Percentiles rank a stretch among this genome's conserved stretches.
These are phyloP conservation scores for Candida golubevii DNA, from an alignment of 805 yeast species.

Conservation along the genomic window DNA sequence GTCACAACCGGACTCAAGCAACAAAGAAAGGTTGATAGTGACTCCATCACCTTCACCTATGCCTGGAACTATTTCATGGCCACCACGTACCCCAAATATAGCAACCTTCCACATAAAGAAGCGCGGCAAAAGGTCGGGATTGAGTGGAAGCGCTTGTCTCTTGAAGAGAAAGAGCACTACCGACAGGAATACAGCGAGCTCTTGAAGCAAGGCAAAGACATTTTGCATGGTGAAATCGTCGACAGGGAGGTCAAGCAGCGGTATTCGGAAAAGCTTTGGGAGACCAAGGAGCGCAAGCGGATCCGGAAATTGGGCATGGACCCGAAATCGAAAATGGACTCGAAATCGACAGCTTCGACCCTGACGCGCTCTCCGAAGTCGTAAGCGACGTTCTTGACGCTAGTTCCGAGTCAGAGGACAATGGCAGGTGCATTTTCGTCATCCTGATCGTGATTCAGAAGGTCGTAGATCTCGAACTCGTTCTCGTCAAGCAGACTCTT, in stretches of 20 bases:
- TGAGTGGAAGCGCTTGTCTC: slow-evolving; percentile 25
- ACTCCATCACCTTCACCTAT: slow-evolving; percentile 24
- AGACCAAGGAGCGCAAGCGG: slow-evolving; percentile 11
- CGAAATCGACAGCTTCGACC: too few species aligned
- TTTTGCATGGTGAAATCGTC: slow-evolving; percentile 27
- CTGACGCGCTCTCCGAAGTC: too few species aligned
- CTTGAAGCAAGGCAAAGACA: slow-evolving; percentile 26
- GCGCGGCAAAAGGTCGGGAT: slow-evolving; percentile 14
- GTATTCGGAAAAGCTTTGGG: slow-evolving; percentile 6
- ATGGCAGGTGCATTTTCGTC: slow-evolving; percentile 29
- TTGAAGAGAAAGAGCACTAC: slow-evolving; percentile 25
- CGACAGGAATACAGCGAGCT: slow-evolving; percentile 27
- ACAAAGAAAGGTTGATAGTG: not conserved
- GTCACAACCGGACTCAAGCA: slow-evolving; percentile 3
- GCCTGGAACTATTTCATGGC: slow-evolving; percentile 36
- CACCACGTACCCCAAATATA: slow-evolving; percentile 15
- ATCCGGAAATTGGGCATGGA: slow-evolving; percentile 8
- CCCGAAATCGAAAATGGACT: not conserved
- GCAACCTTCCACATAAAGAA: slow-evolving; percentile 13
- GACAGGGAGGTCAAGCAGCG: slow-evolving; percentile 22
- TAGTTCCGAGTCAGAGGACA: slow-evolving; percentile 7
- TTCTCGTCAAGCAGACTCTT: slow-evolving; percentile 9
- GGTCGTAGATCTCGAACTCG: slow-evolving; percentile 23
- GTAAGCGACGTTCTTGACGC: too few species aligned
- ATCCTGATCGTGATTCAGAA: slow-evolving; percentile 19